Percentiles rank a stretch among this genome's conserved stretches.
phyloP scores from a whole-genome alignment of 208 protist species.

The Tetramitus jugosus region DNA sequence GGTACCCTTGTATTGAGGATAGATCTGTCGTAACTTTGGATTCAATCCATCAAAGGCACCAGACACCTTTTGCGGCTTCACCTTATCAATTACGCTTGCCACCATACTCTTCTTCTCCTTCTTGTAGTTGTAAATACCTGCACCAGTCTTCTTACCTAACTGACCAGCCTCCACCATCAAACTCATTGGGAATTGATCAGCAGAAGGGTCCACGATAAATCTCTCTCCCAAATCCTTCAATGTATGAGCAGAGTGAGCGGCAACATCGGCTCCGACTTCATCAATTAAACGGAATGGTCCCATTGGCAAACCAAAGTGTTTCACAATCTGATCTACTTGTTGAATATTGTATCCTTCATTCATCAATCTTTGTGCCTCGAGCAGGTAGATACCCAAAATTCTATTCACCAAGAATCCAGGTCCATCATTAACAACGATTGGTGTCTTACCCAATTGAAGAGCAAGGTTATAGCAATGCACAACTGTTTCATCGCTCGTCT shows the following conservation, averaged over 20 bases:
- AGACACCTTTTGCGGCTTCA: not conserved
- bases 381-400: constrained; percentile 71
- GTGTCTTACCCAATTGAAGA: constrained; percentile 71
- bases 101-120: constrained; percentile 49
- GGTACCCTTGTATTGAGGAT: not conserved
- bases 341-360: constrained; percentile 50
- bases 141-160: constrained; percentile 69
- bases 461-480: constrained; percentile 60
- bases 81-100: not conserved
- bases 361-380: constrained; percentile 55
- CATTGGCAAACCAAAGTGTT: constrained; percentile 78
- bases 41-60: not conserved
- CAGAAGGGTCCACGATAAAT: not conserved
- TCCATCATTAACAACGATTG: constrained; percentile 73
- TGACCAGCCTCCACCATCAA: constrained; percentile 54
- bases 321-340: constrained; percentile 59
- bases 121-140: constrained; percentile 57
- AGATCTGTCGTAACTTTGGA: not conserved
- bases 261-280: constrained; percentile 78
- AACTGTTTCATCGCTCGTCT: constrained; percentile 59
- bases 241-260: constrained; percentile 57
- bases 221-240: constrained; percentile 26
- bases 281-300: constrained; percentile 75
- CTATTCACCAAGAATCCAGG: constrained; percentile 71
- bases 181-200: constrained; percentile 28